Conservation (phyloP, 2,329 filamentous ascomycete genomes). For the Trichoderma endophyticum region DNA sequence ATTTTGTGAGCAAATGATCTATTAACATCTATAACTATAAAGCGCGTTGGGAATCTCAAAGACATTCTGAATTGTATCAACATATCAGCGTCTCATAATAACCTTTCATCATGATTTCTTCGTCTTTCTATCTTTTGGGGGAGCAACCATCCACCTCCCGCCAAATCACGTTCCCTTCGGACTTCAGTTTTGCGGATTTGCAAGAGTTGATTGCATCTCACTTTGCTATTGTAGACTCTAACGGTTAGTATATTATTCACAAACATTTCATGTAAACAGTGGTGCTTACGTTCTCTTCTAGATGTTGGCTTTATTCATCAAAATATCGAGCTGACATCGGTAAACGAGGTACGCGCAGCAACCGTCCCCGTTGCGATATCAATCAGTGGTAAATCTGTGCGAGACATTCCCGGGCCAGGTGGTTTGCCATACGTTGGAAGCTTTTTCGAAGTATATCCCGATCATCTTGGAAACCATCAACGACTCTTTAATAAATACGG, state of each 20-base stretch:
- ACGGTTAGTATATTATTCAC: conserved; percentile 28
- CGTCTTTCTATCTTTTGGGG: conserved; percentile 41
- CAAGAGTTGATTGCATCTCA: conserved; percentile 40
- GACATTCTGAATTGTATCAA: background rate
- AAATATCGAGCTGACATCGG: background rate
- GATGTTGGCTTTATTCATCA: background rate
- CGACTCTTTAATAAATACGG: conserved; percentile 53
- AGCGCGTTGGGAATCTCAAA: background rate
- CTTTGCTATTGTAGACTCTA: conserved; percentile 42
- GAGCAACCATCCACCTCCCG: conserved; percentile 35
- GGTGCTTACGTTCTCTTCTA: background rate
- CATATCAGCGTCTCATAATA: background rate
- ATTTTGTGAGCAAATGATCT: background rate
- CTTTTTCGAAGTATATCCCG: conserved; percentile 54
- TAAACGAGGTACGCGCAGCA: conserved; percentile 36
- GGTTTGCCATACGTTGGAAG: conserved; percentile 50
- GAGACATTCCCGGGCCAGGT: conserved; percentile 48
- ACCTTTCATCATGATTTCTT: background rate
- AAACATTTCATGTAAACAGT: background rate
- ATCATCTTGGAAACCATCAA: conserved; percentile 56
- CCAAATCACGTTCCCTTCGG: conserved; percentile 36
- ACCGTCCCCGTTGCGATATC: conserved; percentile 40
- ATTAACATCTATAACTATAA: background rate
- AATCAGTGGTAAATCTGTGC: conserved; percentile 48
- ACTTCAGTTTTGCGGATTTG: conserved; percentile 35